phyloP scores from a whole-genome alignment of 257 asterid genomes.

The Linaria vulgaris region DNA sequence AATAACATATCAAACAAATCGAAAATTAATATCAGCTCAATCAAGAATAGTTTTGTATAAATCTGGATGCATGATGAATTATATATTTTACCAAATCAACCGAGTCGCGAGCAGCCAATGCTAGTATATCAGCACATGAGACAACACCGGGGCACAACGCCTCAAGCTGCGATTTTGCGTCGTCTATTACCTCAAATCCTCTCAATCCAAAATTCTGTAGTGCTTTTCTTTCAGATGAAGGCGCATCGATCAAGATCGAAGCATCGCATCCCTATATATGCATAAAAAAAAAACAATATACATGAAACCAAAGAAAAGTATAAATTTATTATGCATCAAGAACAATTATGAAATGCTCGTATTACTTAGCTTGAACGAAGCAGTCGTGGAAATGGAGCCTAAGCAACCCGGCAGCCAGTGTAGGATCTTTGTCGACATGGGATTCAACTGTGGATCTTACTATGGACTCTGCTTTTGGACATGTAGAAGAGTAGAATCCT shows the following conservation, averaged over 20 bases:
- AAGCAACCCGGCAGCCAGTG: constrained; percentile 61
- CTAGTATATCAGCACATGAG: constrained; percentile 68
- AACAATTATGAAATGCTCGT: not conserved
- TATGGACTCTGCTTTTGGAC: constrained; percentile 59
- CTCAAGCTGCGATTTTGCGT: constrained; percentile 65
- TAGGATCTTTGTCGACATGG: constrained; percentile 40
- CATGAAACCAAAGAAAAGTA: not conserved
- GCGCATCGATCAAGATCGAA: constrained; percentile 47
- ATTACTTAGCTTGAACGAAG: constrained; percentile 53
- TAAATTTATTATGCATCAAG: not conserved
- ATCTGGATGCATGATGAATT: no score
- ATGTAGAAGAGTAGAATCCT: constrained; percentile 60
- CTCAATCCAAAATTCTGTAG: constrained; percentile 45
- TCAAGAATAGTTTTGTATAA: not conserved
- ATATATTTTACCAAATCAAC: constrained; percentile 50
- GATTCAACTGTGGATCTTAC: constrained; percentile 62
- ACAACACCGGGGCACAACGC: constrained; percentile 53
- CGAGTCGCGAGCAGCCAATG: constrained; percentile 67
- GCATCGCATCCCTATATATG: constrained; percentile 75
- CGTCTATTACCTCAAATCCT: constrained; percentile 65
- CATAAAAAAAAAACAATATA: not conserved
- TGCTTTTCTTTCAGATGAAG: constrained; percentile 53
- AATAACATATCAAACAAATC: not conserved
- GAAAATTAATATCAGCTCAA: not conserved
- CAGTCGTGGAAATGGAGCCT: constrained; percentile 80